Evolutionary conservation across 371 early-diverging fungal species (phyloP), one percentile per base, ranked within the genome.

Genomic region (Quaeritorhiza haematococci): DNA sequence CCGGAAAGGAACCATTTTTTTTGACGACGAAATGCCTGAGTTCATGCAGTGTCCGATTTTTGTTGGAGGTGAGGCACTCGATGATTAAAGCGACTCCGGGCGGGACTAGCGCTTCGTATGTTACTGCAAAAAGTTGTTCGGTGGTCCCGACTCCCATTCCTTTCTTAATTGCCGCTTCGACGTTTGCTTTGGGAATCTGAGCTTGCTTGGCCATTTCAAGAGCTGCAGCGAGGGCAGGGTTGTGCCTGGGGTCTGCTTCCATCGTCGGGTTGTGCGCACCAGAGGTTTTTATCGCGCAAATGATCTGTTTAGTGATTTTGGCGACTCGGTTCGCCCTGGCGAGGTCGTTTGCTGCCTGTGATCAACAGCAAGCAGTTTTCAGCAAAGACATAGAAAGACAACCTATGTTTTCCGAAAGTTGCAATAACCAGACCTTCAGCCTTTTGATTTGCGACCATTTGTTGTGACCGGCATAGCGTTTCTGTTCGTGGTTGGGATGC

Each of bases 391-490:
- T n/a, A n/a, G n/a, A n/a, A n/a, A n/a, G n/a, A n/a, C n/a, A n/a
- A n/a, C n/a, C n/a, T n/a, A n/a, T n/a, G n/a, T n/a, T n/a, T n/a
- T n/a, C n/a, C n/a, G n/a, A n/a, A n/a, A n/a, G n/a, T n/a, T n/a
- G n/a, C n/a, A n/a, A n/a, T n/a, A n/a, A n/a, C n/a, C n/a, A n/a
- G 3, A 79, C 83, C 66, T 87, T 84, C 5, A 78, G 74, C 44
- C 80, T 80, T 55, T 78, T 79, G 46, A 87, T 80, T 66, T 85
- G 84, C 58, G 82, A 77, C 87, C 87, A 87, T 63, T 83, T 79
- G 59, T 79, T 82, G 53, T 84, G 85, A 7, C 84, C 86, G 17
- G 75, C 55, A 53, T 57, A 43, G 23, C 8, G 17, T n/a, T n/a
- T n/a, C n/a, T n/a, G n/a, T n/a, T n/a, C n/a, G n/a, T n/a, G n/a